Conservation (phyloP, 1,139 yeast species). For the Magnusiomyces starmeri region DNA sequence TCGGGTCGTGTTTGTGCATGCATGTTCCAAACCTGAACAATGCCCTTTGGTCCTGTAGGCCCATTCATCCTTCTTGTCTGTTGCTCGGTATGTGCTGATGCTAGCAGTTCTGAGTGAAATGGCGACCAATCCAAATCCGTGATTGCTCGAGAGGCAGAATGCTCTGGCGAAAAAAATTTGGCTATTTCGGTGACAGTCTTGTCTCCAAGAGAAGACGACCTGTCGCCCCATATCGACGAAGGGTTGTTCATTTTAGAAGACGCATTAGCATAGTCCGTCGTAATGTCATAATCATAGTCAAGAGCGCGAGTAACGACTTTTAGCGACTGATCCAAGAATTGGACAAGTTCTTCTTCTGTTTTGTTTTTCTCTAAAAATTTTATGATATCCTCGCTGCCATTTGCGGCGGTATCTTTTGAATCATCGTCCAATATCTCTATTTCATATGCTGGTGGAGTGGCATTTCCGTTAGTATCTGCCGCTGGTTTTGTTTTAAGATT, state of each 20-base stretch:
- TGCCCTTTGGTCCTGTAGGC: slow-evolving; percentile 25
- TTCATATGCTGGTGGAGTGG: neutral
- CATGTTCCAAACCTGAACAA: slow-evolving; percentile 39
- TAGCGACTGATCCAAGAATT: slow-evolving; percentile 37
- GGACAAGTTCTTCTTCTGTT: slow-evolving; percentile 13
- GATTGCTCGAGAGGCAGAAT: slow-evolving; percentile 31
- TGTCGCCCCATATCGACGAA: slow-evolving; percentile 9
- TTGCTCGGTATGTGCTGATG: slow-evolving; percentile 33
- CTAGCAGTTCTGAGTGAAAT: slow-evolving; percentile 39
- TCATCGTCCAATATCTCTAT: neutral
- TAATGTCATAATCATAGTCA: slow-evolving; percentile 33
- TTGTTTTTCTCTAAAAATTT: neutral
- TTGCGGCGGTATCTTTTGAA: neutral
- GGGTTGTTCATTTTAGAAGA: slow-evolving; percentile 11
- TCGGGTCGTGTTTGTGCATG: slow-evolving; percentile 42
- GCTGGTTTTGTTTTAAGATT: neutral
- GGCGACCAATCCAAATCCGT: slow-evolving; percentile 40
- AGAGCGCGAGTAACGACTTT: slow-evolving; percentile 38
- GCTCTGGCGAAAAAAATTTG: slow-evolving; percentile 23
- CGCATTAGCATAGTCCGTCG: slow-evolving; percentile 29
- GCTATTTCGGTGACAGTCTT: slow-evolving; percentile 20
- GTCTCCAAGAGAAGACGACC: neutral
- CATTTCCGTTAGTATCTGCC: neutral
- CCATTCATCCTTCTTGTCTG: slow-evolving; percentile 22
- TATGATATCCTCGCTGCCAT: neutral